Evolutionary conservation across 2,329 filamentous ascomycete species (phyloP).

Genomic region (Ustulina deusta): DNA sequence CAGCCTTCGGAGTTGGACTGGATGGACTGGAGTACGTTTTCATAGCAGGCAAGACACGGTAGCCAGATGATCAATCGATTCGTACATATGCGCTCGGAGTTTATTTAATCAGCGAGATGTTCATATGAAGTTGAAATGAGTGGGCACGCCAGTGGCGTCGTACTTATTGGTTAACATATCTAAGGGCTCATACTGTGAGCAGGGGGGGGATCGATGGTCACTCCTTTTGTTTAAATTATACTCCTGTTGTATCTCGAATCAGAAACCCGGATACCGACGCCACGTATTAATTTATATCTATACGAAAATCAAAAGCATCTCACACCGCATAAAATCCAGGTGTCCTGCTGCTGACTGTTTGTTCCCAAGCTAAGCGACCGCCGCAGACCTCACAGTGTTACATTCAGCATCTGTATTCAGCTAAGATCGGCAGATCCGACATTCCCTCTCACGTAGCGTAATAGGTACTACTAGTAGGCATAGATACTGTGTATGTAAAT

Average conservation of each 20-base stretch:
- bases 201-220: neutral
- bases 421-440: neutral
- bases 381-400: neutral
- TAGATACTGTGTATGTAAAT: neutral
- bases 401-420: neutral
- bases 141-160: neutral
- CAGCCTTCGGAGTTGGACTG: constrained; percentile 51
- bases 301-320: neutral
- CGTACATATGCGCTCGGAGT: no score
- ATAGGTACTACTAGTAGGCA: neutral
- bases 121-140: neutral
- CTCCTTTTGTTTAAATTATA: neutral
- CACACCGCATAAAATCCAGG: neutral
- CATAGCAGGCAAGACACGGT: constrained; percentile 16
- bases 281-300: neutral
- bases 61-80: no score
- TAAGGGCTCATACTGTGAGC: neutral
- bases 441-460: neutral
- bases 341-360: no score
- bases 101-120: neutral
- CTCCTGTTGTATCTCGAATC: neutral
- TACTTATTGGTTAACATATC: neutral
- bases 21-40: constrained; percentile 51
- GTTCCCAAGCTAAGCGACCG: no score
- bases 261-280: neutral